These are phyloP conservation scores for Serendipita sp. DNA, from an alignment of 768 basidiomycete species.

Conservation along the genomic window DNA sequence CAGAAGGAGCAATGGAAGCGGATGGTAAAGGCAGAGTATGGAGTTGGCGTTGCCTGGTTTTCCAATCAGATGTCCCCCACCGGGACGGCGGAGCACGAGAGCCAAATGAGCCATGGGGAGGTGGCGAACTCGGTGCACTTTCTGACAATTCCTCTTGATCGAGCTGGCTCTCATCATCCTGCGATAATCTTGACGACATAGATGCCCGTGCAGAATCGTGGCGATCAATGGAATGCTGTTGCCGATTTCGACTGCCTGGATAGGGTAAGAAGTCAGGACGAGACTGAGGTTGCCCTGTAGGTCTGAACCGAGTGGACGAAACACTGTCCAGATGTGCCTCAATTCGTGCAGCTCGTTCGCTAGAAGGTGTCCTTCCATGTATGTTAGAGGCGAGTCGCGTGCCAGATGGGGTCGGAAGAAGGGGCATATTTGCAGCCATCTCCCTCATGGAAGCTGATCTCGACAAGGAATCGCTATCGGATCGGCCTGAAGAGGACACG, in stretches of 20 bases:
- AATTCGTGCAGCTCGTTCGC: slow-evolving; percentile 1
- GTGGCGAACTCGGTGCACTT: background rate
- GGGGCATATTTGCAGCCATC: background rate
- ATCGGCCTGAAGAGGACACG: background rate
- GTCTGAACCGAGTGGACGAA: background rate
- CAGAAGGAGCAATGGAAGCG: background rate
- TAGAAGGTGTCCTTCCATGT: background rate
- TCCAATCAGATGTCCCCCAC: background rate
- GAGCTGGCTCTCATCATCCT: background rate
- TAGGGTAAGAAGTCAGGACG: slow-evolving; percentile 5
- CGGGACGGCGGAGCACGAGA: background rate
- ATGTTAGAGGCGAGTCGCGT: background rate
- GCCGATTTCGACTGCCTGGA: background rate
- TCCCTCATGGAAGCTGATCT: background rate
- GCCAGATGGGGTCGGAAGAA: background rate
- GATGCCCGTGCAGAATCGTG: background rate
- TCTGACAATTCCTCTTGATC: background rate
- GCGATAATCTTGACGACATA: background rate
- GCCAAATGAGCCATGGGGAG: background rate
- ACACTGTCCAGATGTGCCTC: slow-evolving; percentile 3
- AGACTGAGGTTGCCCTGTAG: background rate
- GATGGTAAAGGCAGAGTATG: background rate
- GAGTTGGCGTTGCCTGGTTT: background rate
- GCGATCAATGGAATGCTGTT: background rate
- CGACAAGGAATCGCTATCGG: background rate